Base-by-base conservation (phyloP, 495 filamentous ascomycete species). In the Parathielavia appendiculata region DNA sequence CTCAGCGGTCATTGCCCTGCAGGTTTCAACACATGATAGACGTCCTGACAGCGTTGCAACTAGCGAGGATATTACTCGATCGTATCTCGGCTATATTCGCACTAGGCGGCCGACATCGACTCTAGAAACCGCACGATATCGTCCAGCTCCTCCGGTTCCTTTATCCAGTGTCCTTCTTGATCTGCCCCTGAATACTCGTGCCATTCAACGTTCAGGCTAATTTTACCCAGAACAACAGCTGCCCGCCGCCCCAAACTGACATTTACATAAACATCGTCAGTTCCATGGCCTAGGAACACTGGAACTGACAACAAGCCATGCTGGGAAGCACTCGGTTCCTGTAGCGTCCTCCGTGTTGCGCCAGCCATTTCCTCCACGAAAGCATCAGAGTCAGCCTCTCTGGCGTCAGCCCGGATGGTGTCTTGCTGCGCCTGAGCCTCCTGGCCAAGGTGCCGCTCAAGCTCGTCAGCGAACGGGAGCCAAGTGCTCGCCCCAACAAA, bases 401-500 rank as follows among this genome's bases (percentile, higher is more conserved):
- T n/a, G n/a, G n/a, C n/a, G n/a, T n/a, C n/a, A n/a, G n/a, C n/a
- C n/a, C n/a, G n/a, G n/a, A n/a, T n/a, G n/a, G n/a, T n/a, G n/a
- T n/a, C n/a, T n/a, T n/a, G n/a, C n/a, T n/a, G n/a, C n/a, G n/a
- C n/a, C n/a, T n/a, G n/a, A n/a, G n/a, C n/a, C n/a, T 13, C 34
- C 1, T 40, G 1, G 10, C 32, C 34, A 32, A 59, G 14, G 14
- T 47, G 12, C 16, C 16, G 34, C 11, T 54, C 57, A 23, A 63
- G 49, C 10, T 35, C 57, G 5, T 41, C 36, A 14, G 68, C 63
- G 57, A 82, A 77, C 10, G 80, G 79, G 14, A 83, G 62, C 75
- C 76, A 83, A 38, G 76, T 79, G 66, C 77, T 75, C 66, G 81
- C 73, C 1, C 79, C 80, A 44, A 81, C 63, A 49, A 77, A 75